Evolutionary conservation across 2,329 filamentous ascomycete species (phyloP).

Genomic region (Colletotrichum spinosum): DNA sequence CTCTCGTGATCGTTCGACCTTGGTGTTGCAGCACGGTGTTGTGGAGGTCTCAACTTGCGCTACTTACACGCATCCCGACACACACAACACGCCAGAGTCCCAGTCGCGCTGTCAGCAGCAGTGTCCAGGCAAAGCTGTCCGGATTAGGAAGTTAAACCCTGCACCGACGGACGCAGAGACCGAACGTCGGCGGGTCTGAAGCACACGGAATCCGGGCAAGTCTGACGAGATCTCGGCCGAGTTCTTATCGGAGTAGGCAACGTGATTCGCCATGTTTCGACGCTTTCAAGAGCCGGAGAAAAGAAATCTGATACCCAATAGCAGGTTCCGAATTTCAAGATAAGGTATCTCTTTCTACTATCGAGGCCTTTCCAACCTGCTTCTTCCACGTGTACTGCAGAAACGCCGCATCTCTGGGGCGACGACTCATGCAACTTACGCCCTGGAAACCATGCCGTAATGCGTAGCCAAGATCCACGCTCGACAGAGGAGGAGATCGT

Average conservation of each 20-base stretch:
- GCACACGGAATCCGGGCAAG: not conserved
- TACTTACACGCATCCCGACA: no score
- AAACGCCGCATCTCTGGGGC: not conserved
- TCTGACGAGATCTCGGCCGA: constrained; percentile 9
- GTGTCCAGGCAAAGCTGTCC: constrained; percentile 6
- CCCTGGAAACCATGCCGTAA: not conserved
- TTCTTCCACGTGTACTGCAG: not conserved
- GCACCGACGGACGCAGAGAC: not conserved
- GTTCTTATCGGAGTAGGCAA: not conserved
- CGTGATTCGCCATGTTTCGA: not conserved
- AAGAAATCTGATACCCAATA: no score
- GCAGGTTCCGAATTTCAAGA: not conserved
- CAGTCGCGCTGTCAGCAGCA: no score
- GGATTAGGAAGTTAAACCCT: constrained; percentile 18
- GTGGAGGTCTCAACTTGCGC: no score
- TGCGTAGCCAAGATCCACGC: not conserved
- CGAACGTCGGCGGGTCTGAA: not conserved
- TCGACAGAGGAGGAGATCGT: constrained; percentile 3
- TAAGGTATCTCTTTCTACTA: constrained; percentile 8
- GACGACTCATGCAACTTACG: not conserved
- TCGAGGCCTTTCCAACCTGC: no score
- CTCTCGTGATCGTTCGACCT: no score
- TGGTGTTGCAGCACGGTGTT: not conserved
- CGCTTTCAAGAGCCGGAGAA: no score
- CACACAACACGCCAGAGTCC: no score